Conservation (phyloP, 2,329 filamentous ascomycete genomes). For the Fusarium buxicola region DNA sequence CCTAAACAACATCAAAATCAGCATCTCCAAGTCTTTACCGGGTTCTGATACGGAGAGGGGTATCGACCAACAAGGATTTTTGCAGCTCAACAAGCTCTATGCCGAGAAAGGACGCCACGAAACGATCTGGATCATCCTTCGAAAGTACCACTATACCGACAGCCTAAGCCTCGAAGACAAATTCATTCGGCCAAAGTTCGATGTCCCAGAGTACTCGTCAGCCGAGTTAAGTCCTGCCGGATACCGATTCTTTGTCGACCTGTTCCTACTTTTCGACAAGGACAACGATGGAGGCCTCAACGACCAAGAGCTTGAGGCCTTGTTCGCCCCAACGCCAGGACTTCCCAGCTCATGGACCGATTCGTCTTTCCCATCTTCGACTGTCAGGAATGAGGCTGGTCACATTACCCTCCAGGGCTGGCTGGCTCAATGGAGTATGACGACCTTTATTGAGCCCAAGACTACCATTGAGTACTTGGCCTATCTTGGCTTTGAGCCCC, state of each 20-base stretch:
- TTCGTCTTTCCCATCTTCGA: conserved; percentile 89
- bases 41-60: conserved; percentile 74
- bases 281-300: conserved; percentile 97
- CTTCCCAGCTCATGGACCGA: conserved; percentile 89
- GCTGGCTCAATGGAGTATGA: conserved; percentile 99
- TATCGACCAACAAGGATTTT: conserved; percentile 84
- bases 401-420: conserved; percentile 97
- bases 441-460: conserved; percentile 94
- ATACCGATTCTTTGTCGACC: conserved; percentile 96
- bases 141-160: conserved; percentile 96
- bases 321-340: conserved; percentile 94
- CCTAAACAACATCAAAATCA: conserved; percentile 89
- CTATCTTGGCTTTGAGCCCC: conserved; percentile 92
- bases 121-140: conserved; percentile 96
- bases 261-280: conserved; percentile 95
- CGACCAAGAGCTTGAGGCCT: conserved; percentile 81
- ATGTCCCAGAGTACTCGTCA: conserved; percentile 91
- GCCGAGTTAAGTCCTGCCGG: conserved; percentile 94
- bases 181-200: conserved; percentile 93
- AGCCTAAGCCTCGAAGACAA: conserved; percentile 90
- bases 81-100: conserved; percentile 94
- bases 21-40: conserved; percentile 77
- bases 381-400: conserved; percentile 93
- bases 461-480: conserved; percentile 96
- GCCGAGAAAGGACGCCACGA: conserved; percentile 98